A percentile compares a stretch with the other conserved stretches of the same genome.
Conservation (phyloP, 768 basidiomycete genomes). For the Solioccasus polychromus region DNA sequence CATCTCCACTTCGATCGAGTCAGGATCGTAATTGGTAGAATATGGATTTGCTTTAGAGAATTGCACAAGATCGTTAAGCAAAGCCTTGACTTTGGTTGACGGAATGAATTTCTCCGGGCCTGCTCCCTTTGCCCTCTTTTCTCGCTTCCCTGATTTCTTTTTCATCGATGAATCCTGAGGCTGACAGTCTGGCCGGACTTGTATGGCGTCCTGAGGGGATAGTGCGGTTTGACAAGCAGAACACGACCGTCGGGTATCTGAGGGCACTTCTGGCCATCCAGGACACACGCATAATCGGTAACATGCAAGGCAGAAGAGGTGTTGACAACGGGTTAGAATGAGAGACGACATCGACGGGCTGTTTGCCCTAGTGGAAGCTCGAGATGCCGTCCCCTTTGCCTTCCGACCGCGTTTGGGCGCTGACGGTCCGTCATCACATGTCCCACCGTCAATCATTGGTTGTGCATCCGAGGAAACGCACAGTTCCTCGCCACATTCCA, state of each 20-base stretch:
- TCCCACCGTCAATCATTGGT: conserved; percentile 38
- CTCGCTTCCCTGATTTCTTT: conserved; percentile 63
- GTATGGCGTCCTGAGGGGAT: conserved; percentile 71
- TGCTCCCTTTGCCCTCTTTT: conserved; percentile 60
- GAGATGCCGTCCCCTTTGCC: conserved; percentile 55
- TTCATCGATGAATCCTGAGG: conserved; percentile 44
- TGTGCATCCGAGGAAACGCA: conserved; percentile 45
- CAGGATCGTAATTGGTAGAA: conserved; percentile 83
- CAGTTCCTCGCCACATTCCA: conserved; percentile 82
- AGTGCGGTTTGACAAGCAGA: conserved; percentile 75
- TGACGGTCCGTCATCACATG: conserved; percentile 51
- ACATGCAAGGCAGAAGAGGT: conserved; percentile 86
- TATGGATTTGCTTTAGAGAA: conserved; percentile 84
- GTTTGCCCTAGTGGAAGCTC: conserved; percentile 69
- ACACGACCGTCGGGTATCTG: conserved; percentile 62
- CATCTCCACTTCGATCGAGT: conserved; percentile 69
- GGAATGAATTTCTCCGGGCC: conserved; percentile 58
- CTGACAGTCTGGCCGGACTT: conserved; percentile 63
- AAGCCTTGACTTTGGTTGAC: conserved; percentile 86
- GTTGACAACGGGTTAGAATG: conserved; percentile 89
- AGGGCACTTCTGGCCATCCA: conserved; percentile 71
- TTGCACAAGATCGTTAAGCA: conserved; percentile 75
- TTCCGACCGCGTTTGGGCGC: conserved; percentile 51
- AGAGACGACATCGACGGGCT: conserved; percentile 65
- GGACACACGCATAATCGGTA: conserved; percentile 78